phyloP scores from a whole-genome alignment of 208 protist species.

The Balamuthia mandrillaris region DNA sequence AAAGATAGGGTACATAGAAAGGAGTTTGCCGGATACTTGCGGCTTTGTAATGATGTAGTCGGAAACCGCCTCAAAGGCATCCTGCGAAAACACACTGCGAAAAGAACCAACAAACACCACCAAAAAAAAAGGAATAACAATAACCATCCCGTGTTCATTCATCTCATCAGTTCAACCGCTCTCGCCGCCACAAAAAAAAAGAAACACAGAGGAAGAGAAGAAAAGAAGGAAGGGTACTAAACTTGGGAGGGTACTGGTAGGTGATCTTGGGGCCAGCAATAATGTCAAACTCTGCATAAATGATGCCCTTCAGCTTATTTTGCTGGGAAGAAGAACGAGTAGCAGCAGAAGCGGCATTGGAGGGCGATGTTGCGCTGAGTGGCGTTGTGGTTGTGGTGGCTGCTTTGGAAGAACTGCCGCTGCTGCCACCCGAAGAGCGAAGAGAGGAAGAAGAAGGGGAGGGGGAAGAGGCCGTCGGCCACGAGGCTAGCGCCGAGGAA shows the following conservation, averaged over 20 bases:
- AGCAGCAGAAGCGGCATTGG: too few relatives aligned
- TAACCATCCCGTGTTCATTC: too few relatives aligned
- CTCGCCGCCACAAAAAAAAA: neutral
- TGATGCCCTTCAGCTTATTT: slow-evolving; percentile 16
- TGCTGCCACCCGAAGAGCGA: too few relatives aligned
- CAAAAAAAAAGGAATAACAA: too few relatives aligned
- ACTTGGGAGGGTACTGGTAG: slow-evolving; percentile 28
- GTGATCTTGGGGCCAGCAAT: slow-evolving; percentile 38
- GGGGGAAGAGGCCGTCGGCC: too few relatives aligned
- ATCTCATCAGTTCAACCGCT: neutral
- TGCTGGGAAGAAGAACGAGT: too few relatives aligned
- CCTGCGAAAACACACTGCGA: neutral
- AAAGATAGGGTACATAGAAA: slow-evolving; percentile 5
- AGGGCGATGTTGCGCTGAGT: too few relatives aligned
- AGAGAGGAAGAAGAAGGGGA: too few relatives aligned
- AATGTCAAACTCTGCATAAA: slow-evolving; percentile 48
- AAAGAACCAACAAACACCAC: neutral
- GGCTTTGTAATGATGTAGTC: slow-evolving; percentile 62
- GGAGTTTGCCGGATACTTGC: slow-evolving; percentile 48
- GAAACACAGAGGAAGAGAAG: neutral
- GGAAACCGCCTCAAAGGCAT: slow-evolving; percentile 48
- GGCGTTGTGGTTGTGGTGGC: too few relatives aligned
- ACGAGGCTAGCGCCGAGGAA: too few relatives aligned
- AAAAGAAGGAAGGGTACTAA: neutral
- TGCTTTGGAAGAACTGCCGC: too few relatives aligned